These are phyloP conservation scores for Geotrichum candidum DNA, from an alignment of 1,139 yeast species.

Conservation along the genomic window DNA sequence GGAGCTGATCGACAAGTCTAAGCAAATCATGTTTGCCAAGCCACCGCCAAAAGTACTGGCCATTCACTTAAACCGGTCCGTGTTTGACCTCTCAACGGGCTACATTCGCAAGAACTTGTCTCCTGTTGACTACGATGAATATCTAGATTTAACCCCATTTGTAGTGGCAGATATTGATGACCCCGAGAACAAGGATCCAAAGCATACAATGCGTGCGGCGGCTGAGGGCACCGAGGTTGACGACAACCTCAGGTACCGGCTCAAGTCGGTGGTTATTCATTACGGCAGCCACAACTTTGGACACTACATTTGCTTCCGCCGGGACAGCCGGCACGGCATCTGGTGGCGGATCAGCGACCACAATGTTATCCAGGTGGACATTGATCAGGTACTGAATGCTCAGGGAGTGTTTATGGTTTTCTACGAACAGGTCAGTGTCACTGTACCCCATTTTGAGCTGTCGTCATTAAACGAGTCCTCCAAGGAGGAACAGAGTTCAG, in stretches of 20 bases:
- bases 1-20: slow-evolving; percentile 70
- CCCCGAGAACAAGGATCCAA: slow-evolving; percentile 70
- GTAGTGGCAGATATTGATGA: slow-evolving; percentile 57
- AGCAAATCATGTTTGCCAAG: slow-evolving; percentile 70
- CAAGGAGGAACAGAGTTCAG: background rate
- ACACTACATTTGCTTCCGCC: slow-evolving; percentile 84
- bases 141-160: slow-evolving; percentile 58
- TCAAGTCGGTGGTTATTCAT: slow-evolving; percentile 83
- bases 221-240: slow-evolving; percentile 22
- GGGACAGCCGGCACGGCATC: slow-evolving; percentile 52
- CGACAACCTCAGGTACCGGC: slow-evolving; percentile 43
- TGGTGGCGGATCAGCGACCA: slow-evolving; percentile 98
- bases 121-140: slow-evolving; percentile 66
- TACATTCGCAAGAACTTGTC: slow-evolving; percentile 79
- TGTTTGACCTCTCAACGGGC: slow-evolving; percentile 81
- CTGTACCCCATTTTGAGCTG: background rate
- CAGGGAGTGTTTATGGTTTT: slow-evolving; percentile 92
- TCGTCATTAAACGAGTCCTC: background rate
- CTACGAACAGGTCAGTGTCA: slow-evolving; percentile 46
- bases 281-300: slow-evolving; percentile 95
- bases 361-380: slow-evolving; percentile 70
- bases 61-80: slow-evolving; percentile 85
- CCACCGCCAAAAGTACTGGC: slow-evolving; percentile 75
- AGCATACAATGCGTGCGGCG: slow-evolving; percentile 49
- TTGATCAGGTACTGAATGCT: slow-evolving; percentile 68